Conservation (phyloP, 2,329 filamentous ascomycete species). For the Polytolypa hystricis region DNA sequence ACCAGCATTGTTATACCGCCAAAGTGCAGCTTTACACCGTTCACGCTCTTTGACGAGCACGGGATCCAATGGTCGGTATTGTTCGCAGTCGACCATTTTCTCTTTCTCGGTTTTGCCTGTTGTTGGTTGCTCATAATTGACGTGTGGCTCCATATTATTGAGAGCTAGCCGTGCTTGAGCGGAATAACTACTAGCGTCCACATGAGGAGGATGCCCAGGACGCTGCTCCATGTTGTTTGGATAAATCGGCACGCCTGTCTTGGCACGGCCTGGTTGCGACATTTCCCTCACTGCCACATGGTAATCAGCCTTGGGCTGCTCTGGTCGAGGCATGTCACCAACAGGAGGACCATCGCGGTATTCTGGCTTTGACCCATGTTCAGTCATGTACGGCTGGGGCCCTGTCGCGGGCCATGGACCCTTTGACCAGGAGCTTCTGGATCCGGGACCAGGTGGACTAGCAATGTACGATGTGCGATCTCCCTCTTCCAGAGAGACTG, state of each 20-base stretch:
- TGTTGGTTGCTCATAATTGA: conserved; percentile 31
- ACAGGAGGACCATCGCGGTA: conserved; percentile 29
- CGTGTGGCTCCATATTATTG: conserved; percentile 30
- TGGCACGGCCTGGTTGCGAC: conserved; percentile 25
- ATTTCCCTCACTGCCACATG: conserved; percentile 30
- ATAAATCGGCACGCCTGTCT: conserved; percentile 27
- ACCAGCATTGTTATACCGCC: conserved; percentile 74
- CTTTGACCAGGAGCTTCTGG: conserved; percentile 32
- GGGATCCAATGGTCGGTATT: conserved; percentile 69
- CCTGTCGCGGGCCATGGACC: conserved; percentile 26
- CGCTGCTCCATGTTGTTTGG: conserved; percentile 28
- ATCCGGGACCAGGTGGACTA: conserved; percentile 26
- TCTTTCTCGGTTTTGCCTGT: conserved; percentile 62
- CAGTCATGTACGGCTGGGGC: conserved; percentile 27
- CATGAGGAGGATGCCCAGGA: conserved; percentile 21
- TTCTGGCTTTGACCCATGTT: conserved; percentile 29
- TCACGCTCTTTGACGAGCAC: conserved; percentile 76
- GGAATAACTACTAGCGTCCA: conserved; percentile 32
- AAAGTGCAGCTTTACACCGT: conserved; percentile 68
- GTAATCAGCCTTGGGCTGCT: conserved; percentile 29
- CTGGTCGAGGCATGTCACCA: conserved; percentile 25
- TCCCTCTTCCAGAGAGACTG: conserved; percentile 37
- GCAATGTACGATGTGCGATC: conserved; percentile 28
- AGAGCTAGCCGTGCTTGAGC: conserved; percentile 34
- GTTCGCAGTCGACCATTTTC: conserved; percentile 71